phyloP scores from a whole-genome alignment of 306 rosid species.

The Citrullus mucosospermus region DNA sequence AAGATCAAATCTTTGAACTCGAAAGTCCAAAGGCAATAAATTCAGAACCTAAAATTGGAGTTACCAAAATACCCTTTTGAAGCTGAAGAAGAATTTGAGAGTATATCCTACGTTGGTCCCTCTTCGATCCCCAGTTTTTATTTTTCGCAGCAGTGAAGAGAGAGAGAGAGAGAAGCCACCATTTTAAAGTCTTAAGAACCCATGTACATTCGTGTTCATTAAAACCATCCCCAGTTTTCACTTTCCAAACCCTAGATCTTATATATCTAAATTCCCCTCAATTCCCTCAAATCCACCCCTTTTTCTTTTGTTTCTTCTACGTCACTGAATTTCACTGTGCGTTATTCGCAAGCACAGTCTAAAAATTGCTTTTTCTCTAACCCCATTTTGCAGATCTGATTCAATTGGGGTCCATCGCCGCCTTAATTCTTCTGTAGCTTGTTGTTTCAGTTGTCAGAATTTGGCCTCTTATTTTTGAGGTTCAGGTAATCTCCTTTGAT shows the following conservation, averaged over 20 bases:
- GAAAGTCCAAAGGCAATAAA: not conserved
- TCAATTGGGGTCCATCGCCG: not conserved
- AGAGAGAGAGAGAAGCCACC: conserved; percentile 14
- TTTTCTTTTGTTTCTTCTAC: conserved; percentile 8
- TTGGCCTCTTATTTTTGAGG: not conserved
- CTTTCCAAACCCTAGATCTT: conserved; percentile 62
- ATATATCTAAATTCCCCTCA: not conserved
- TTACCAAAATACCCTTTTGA: conserved; percentile 10
- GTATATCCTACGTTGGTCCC: conserved; percentile 22
- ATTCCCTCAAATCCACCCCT: conserved; percentile 4
- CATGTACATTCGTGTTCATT: conserved; percentile 32
- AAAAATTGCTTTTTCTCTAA: not conserved
- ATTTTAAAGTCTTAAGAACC: conserved; percentile 27
- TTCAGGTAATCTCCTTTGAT: conserved; percentile 2
- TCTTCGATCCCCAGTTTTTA: conserved; percentile 2
- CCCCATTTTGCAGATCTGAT: conserved; percentile 8
- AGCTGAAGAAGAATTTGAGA: not conserved
- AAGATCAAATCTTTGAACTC: not conserved
- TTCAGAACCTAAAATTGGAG: not conserved
- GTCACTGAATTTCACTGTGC: conserved; percentile 19
- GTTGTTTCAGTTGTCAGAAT: not conserved
- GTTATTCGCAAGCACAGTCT: conserved; percentile 1
- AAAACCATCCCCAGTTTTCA: conserved; percentile 19
- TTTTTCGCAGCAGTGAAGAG: not conserved
- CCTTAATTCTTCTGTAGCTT: not conserved